Evolutionary conservation across 176 grass and related monocot genomes (phyloP).

Genomic region (Aegilops umbellulata): DNA sequence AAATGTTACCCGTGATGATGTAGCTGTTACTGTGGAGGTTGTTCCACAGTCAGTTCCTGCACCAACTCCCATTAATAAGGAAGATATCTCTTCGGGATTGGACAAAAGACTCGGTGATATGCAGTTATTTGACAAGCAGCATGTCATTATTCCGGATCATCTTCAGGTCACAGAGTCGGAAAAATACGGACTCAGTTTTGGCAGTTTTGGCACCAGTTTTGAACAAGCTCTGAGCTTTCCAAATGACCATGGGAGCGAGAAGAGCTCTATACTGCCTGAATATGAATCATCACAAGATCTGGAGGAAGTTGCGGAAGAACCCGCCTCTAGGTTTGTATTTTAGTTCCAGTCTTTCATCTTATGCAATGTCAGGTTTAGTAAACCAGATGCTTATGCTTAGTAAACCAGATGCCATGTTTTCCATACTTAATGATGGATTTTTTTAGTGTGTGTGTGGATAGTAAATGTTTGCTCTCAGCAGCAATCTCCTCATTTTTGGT

Average conservation of each 20-base stretch:
- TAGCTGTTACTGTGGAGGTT: constrained; percentile 34
- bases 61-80: constrained; percentile 34
- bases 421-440: background rate
- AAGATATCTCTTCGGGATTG: constrained; percentile 24
- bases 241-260: constrained; percentile 44
- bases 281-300: constrained; percentile 42
- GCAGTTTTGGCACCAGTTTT: constrained; percentile 74
- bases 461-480: background rate
- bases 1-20: constrained; percentile 31
- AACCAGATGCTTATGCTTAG: background rate
- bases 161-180: constrained; percentile 87
- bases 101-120: constrained; percentile 48
- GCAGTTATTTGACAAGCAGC: constrained; percentile 54
- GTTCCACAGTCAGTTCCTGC: constrained; percentile 35
- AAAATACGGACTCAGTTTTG: constrained; percentile 80
- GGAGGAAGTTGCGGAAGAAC: constrained; percentile 37
- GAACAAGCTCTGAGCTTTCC: constrained; percentile 32
- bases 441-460: background rate
- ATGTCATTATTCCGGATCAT: constrained; percentile 91
- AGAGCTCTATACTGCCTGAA: constrained; percentile 30
- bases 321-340: constrained; percentile 47
- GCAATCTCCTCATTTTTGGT: background rate
- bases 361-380: background rate
- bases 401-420: background rate
- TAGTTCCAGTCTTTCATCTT: background rate